Conservation (phyloP, 2,329 filamentous ascomycete genomes). For the Lasiodiplodia sp. region DNA sequence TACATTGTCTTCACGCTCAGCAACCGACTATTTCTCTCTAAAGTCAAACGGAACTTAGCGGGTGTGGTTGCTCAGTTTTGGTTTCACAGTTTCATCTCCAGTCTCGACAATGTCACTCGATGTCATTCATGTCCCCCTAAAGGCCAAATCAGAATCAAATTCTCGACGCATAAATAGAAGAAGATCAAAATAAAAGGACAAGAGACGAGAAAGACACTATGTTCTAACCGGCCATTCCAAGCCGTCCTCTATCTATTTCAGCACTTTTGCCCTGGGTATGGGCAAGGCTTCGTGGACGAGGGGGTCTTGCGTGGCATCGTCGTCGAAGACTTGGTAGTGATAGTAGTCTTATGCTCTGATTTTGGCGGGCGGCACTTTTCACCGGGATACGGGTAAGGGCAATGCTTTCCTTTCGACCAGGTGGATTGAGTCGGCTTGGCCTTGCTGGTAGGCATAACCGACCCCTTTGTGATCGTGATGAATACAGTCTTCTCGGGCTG, state of each 20-base stretch:
- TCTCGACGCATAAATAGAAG: background rate
- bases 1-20: no score
- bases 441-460: background rate
- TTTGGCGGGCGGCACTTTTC: constrained; percentile 7
- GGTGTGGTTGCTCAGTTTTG: no score
- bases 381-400: constrained; percentile 21
- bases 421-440: background rate
- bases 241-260: background rate
- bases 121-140: no score
- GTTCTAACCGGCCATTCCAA: background rate
- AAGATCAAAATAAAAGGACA: background rate
- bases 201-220: background rate
- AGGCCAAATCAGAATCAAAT: background rate
- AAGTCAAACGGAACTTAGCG: no score
- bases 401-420: constrained; percentile 21
- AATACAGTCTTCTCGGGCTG: constrained; percentile 12
- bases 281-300: background rate
- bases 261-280: constrained; percentile 10
- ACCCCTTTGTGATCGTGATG: constrained; percentile 7
- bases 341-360: background rate
- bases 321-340: background rate
- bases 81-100: no score
- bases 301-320: background rate
- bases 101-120: no score
- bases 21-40: no score